These are phyloP conservation scores for Amoebophrya sp. DNA, from an alignment of 169 alveolate species.

Conservation along the genomic window DNA sequence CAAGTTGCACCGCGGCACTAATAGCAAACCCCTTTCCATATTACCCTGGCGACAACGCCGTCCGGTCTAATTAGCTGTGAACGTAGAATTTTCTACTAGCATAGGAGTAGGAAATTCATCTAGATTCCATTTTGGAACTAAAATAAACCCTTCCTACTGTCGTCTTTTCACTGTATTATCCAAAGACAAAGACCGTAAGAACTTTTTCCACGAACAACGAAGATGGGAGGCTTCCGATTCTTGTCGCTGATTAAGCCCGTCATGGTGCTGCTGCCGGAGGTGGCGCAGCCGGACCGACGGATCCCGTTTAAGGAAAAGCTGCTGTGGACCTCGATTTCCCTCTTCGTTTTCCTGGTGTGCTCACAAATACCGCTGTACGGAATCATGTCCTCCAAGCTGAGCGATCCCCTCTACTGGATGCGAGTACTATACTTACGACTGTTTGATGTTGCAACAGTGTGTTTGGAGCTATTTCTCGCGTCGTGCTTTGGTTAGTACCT, in stretches of 20 bases:
- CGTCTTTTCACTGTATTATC: no score
- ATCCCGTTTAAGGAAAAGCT: constrained; percentile 55
- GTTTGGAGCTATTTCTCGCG: not conserved
- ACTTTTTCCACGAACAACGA: no score
- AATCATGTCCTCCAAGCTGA: constrained; percentile 82
- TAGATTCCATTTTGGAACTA: no score
- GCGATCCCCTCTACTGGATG: constrained; percentile 98
- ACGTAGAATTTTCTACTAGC: no score
- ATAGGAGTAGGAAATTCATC: no score
- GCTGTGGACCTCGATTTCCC: constrained; percentile 95
- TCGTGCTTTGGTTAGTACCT: not conserved
- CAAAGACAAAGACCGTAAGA: no score
- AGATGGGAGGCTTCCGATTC: not conserved
- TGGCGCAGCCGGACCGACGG: constrained; percentile 15
- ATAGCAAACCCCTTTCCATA: no score
- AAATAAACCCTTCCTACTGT: no score
- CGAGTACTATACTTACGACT: constrained; percentile 64
- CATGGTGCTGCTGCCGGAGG: not conserved
- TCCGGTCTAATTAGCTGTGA: no score
- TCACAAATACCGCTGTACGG: constrained; percentile 97
- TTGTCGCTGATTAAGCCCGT: not conserved
- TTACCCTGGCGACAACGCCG: no score
- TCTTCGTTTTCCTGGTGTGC: constrained; percentile 94
- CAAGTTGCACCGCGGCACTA: no score
- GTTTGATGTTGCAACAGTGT: not conserved